These are phyloP conservation scores for Mycena polygramma DNA, from an alignment of 768 basidiomycete genomes.

Conservation along the genomic window DNA sequence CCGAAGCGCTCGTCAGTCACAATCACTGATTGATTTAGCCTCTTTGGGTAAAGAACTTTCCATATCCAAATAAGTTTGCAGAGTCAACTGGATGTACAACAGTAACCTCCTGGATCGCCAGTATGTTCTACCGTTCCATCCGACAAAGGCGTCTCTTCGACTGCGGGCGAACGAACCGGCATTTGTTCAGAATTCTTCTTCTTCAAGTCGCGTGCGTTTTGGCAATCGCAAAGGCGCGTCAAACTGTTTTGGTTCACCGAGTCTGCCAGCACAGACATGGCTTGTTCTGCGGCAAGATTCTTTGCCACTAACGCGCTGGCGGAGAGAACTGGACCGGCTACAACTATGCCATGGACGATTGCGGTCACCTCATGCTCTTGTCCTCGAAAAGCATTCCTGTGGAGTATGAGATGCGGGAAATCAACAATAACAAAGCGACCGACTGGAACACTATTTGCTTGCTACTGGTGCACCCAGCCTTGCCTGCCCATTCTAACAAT, in stretches of 20 bases:
- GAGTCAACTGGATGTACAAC: too few relatives aligned
- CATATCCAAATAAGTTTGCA: too few relatives aligned
- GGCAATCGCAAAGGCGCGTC: slow-evolving; percentile 54
- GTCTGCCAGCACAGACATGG: slow-evolving; percentile 66
- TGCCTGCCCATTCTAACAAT: slow-evolving; percentile 75
- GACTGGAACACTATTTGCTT: slow-evolving; percentile 36
- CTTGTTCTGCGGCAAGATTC: slow-evolving; percentile 75
- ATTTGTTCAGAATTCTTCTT: background rate
- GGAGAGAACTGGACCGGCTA: slow-evolving; percentile 74
- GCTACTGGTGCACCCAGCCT: slow-evolving; percentile 66
- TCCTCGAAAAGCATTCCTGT: slow-evolving; percentile 14
- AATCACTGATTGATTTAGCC: background rate
- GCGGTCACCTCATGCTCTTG: slow-evolving; percentile 60
- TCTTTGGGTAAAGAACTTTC: background rate
- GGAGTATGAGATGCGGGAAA: background rate
- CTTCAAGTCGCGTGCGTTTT: slow-evolving; percentile 6
- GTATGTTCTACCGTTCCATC: too few relatives aligned
- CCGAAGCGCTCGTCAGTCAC: background rate
- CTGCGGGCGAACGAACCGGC: background rate
- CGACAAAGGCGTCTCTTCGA: background rate
- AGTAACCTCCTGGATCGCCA: too few relatives aligned
- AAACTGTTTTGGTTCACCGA: slow-evolving; percentile 59
- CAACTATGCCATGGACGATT: slow-evolving; percentile 66
- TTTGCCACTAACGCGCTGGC: slow-evolving; percentile 72
- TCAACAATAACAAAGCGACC: background rate